These are phyloP conservation scores for Fusarium coicis DNA, from an alignment of 2,329 filamentous ascomycete species.

Conservation along the genomic window DNA sequence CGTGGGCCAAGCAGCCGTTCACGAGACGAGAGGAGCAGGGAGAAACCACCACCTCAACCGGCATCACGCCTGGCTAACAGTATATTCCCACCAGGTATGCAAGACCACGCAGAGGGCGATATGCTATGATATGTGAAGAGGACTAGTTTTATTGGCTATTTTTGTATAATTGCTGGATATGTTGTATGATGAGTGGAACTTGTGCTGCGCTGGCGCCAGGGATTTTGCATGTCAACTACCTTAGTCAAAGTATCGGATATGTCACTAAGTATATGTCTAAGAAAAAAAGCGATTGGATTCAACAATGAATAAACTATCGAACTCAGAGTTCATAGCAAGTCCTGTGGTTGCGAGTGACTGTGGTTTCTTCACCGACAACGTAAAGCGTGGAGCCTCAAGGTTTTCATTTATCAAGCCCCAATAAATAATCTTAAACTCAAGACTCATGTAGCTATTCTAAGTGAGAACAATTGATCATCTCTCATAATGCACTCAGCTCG, in stretches of 20 bases:
- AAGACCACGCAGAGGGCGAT: slow-evolving; percentile 51
- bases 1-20: slow-evolving; percentile 49
- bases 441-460: not conserved
- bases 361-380: not conserved
- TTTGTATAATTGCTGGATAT: slow-evolving; percentile 18
- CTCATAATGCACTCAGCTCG: not conserved
- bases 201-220: slow-evolving; percentile 24
- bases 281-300: slow-evolving; percentile 9
- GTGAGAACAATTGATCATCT: not conserved
- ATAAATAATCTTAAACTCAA: not conserved
- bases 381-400: not conserved
- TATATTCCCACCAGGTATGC: slow-evolving; percentile 47
- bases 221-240: not conserved
- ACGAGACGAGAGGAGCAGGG: slow-evolving; percentile 48
- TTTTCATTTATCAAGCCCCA: not conserved
- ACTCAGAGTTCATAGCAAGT: not conserved
- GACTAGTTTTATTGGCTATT: not conserved
- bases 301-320: not conserved
- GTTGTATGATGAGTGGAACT: slow-evolving; percentile 26
- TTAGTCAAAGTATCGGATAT: not conserved
- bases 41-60: slow-evolving; percentile 53
- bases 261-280: not conserved
- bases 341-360: not conserved
- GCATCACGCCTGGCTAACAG: slow-evolving; percentile 55
- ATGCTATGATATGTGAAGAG: slow-evolving; percentile 44